phyloP scores from a whole-genome alignment of 768 basidiomycete species.

The Podaxis mareebaensis region DNA sequence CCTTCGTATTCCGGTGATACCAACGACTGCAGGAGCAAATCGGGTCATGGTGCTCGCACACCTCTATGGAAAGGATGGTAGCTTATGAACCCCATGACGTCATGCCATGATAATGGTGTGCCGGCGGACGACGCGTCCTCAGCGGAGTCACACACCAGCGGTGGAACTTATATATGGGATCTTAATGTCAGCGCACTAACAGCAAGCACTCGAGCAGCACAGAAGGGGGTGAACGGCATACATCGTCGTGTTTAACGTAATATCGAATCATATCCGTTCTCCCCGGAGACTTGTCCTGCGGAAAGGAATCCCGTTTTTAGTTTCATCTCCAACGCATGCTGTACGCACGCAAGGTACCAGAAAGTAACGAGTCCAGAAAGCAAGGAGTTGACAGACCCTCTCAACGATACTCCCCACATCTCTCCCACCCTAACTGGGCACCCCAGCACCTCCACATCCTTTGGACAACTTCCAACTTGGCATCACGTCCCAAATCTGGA shows the following conservation, averaged over 20 bases:
- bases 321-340: background rate
- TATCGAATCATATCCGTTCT: background rate
- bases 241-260: background rate
- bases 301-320: background rate
- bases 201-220: background rate
- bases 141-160: background rate
- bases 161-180: background rate
- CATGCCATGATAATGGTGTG: background rate
- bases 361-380: background rate
- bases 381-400: background rate
- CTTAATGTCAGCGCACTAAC: too few relatives aligned
- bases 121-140: background rate
- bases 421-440: slow-evolving; percentile 60
- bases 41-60: background rate
- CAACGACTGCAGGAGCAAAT: background rate
- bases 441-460: slow-evolving; percentile 93
- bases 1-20: background rate
- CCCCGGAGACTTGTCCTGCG: background rate
- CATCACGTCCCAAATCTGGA: slow-evolving; percentile 60
- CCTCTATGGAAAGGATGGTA: background rate
- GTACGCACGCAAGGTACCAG: background rate
- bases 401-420: slow-evolving; percentile 12
- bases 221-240: background rate
- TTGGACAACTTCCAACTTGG: slow-evolving; percentile 77
- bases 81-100: background rate